Percentiles rank a stretch among this genome's conserved stretches.
These are phyloP conservation scores for Sclerotiophoma versabilis DNA, from an alignment of 2,329 filamentous ascomycete genomes.

Conservation along the genomic window DNA sequence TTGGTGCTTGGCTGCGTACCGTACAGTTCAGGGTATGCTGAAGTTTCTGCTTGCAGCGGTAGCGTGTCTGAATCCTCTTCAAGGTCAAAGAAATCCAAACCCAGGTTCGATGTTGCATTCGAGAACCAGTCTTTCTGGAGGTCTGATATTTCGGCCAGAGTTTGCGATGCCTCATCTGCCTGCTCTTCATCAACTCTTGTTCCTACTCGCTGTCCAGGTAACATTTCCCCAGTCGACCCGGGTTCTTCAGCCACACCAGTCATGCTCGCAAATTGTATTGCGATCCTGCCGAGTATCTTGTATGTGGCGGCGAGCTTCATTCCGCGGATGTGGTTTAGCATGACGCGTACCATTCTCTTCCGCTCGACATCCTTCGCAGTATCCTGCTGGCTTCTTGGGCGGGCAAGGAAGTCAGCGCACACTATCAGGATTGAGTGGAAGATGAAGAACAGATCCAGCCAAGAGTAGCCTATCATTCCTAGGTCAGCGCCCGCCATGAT, in stretches of 20 bases:
- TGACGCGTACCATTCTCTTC: constrained; percentile 29
- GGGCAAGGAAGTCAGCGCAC: constrained; percentile 37
- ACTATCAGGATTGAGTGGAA: constrained; percentile 37
- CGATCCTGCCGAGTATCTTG: constrained; percentile 29
- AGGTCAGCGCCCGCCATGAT: constrained; percentile 26
- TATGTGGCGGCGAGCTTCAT: constrained; percentile 33
- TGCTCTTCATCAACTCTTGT: constrained; percentile 10
- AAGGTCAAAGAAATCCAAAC: constrained; percentile 30
- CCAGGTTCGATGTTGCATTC: constrained; percentile 28
- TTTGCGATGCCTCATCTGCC: constrained; percentile 13
- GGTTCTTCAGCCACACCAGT: constrained; percentile 27
- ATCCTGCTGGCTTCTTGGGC: constrained; percentile 27
- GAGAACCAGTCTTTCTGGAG: constrained; percentile 33
- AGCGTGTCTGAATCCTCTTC: neutral
- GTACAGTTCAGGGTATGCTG: constrained; percentile 18
- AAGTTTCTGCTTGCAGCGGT: constrained; percentile 12
- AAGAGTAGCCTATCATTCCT: constrained; percentile 29
- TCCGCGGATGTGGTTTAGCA: constrained; percentile 24
- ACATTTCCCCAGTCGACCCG: neutral
- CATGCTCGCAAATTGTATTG: constrained; percentile 34
- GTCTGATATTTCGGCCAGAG: constrained; percentile 21
- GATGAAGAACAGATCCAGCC: constrained; percentile 35
- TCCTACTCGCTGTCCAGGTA: neutral
- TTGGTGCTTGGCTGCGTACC: constrained; percentile 6
- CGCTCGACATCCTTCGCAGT: constrained; percentile 29